Base-by-base conservation (phyloP, 352 stramenopile genomes). In the Phytophthora sojae region DNA sequence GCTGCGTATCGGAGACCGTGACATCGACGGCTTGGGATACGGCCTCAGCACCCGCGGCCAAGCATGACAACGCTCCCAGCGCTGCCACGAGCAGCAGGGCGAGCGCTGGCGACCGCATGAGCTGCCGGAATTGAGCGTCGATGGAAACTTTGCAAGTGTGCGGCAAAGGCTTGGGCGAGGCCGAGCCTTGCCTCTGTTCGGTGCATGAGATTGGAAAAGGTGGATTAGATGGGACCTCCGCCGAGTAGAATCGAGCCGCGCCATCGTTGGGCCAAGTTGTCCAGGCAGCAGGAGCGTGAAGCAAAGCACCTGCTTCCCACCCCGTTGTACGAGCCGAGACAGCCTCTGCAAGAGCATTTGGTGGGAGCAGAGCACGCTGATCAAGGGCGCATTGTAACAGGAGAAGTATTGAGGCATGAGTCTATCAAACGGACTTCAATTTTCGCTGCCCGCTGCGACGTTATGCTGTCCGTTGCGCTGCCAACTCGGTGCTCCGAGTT, bases 201-300 rank as follows among this genome's bases (percentile, higher is more conserved):
- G 45, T 52, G 45, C 25, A 51, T 49, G 29, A n/a, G 49, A 56
- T 52, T 29, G 52, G 57, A 53, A 26, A 50, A 64, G 12, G 51
- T 69, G 64, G 56, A 19, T 58, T 44, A 45, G 69, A 76, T 76
- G 69, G 47, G 63, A 64, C 50, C 35, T 39, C 32, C n/a, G 6
- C 5, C 56, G 63, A 37, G 69, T 73, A 77, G 35, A 77, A 30
- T 77, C 64, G 58, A 73, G 64, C 37, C 69, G 32, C 45, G 3
- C 42, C 37, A 44, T 44, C 5, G 37, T 44, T 44, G 4, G 42
- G 42, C 15, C 14, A 17, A 50, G 42, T 50, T 6, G 17, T 23
- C 42, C 42, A 52, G 42, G 6, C 29, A 23, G 42, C 42, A 52
- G 45, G 45, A 52, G 3, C 45, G 45, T 7, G 45, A 52, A 52